phyloP scores from a whole-genome alignment of 2,329 filamentous ascomycete species.

The Monilinia fructicola region DNA sequence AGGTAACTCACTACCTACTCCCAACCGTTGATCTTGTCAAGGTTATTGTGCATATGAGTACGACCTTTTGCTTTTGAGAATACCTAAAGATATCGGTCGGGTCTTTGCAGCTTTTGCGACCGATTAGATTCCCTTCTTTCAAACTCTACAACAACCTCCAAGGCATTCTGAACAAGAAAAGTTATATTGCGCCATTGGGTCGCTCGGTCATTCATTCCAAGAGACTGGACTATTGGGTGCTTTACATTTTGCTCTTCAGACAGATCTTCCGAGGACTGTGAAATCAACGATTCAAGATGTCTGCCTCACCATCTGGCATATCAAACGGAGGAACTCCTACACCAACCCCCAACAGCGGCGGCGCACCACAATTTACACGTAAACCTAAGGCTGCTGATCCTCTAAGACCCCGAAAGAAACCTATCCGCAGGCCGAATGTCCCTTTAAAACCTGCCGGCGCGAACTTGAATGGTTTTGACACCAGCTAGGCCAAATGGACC shows the following conservation, averaged over 20 bases:
- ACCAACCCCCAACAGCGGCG: constrained; percentile 51
- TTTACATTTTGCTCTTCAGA: not conserved
- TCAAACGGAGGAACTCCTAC: constrained; percentile 49
- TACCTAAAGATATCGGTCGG: not conserved
- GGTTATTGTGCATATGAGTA: not conserved
- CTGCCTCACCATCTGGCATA: constrained; percentile 46
- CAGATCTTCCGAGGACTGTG: not conserved
- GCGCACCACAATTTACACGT: constrained; percentile 47
- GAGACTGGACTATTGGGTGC: not conserved
- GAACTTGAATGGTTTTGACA: constrained; percentile 30
- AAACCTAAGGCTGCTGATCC: constrained; percentile 59
- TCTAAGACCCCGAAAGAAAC: constrained; percentile 61
- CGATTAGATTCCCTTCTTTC: not conserved
- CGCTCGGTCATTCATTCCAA: not conserved
- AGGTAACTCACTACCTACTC: too few species aligned
- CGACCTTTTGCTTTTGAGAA: not conserved
- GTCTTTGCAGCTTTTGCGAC: constrained; percentile 11
- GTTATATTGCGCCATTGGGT: not conserved
- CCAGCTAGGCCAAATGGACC: constrained; percentile 16
- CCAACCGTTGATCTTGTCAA: too few species aligned
- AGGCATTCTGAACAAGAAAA: too few species aligned
- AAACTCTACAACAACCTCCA: constrained; percentile 7
- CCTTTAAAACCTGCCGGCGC: constrained; percentile 28
- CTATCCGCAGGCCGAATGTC: constrained; percentile 42
- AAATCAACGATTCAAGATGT: constrained; percentile 39